Conservation (phyloP, 225 moss, liverwort and hornwort species). For the Lunularia cruciata region DNA sequence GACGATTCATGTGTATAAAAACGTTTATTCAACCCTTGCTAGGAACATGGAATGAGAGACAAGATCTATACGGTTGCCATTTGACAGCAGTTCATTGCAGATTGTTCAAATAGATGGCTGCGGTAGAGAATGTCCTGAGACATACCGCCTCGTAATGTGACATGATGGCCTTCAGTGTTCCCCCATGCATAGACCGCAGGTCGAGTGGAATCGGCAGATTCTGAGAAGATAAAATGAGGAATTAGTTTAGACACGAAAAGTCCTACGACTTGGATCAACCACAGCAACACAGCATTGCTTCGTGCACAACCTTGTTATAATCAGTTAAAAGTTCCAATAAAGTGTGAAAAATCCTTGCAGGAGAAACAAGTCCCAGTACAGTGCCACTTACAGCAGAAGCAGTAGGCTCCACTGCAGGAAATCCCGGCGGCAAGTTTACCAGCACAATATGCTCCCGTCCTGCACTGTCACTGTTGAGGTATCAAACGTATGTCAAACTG, state of each 20-base stretch:
- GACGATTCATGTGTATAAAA: no score
- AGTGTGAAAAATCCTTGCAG: not conserved
- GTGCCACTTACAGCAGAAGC: constrained; percentile 77
- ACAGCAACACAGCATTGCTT: no score
- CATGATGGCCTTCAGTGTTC: constrained; percentile 57
- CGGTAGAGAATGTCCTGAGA: no score
- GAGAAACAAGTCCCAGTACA: no score
- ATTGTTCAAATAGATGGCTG: no score
- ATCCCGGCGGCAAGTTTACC: constrained; percentile 57
- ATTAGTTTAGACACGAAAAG: no score
- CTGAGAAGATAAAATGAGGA: constrained; percentile 49
- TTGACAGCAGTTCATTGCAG: no score
- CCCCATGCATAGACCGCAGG: constrained; percentile 58
- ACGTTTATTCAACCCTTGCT: no score
- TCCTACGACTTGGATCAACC: no score
- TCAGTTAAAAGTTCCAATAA: not conserved
- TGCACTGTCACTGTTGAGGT: constrained; percentile 55
- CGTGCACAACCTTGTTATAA: no score
- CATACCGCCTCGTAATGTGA: constrained; percentile 60
- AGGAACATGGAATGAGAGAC: no score
- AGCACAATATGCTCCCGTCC: constrained; percentile 64
- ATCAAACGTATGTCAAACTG: not conserved
- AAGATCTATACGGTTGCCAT: no score
- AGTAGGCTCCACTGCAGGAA: constrained; percentile 64
- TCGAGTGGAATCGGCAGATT: constrained; percentile 75